Evolutionary conservation across 2,329 filamentous ascomycete genomes (phyloP), one percentile per base, ranked within the genome.

Genomic region (Claviceps paspali): DNA sequence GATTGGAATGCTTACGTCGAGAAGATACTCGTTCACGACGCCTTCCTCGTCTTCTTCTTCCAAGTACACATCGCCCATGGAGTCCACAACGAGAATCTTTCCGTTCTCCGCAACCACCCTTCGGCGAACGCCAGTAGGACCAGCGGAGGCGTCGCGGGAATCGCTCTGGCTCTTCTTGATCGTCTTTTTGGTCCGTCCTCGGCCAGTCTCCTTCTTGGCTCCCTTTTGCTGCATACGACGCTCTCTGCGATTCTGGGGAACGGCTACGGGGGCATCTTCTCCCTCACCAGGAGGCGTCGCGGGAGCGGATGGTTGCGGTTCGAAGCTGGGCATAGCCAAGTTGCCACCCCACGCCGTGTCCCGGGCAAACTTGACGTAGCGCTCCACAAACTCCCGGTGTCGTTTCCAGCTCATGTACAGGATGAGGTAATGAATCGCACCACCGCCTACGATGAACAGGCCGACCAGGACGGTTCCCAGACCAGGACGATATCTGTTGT

Each of bases 61-160:
- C n/a, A 98, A 67, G 53, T 84, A 98, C 10, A 98, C 91, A 49
- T 95, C 86, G 21, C 91, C 91, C 8, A 80, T 66, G 1, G 83
- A 84, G 59, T 98, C 88, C 4, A 98, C 91, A 39, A 98, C 79
- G 27, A 98, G 66, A 1, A 93, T 70, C 65, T 96, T 98, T 47
- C 91, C 91, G 50, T 98, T 98, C 65, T 94, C 82, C 2, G 87
- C 88, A 19, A 87, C 75, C 12, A 96, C 84, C 26, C 84, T 73
- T 68, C 88, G 93, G 62, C 84, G 84, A 24, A 80, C 69, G 15
- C 87, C 86, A 27, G 77, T 41, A 19, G 50, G 39, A 9, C 76
- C 74, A 38, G 67, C 58, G 44, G 70, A 65, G 0, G 72, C 71
- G 48, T 75, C 50, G 33, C 48, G 49, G 10, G 57, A 53, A 9